Evolutionary conservation across 345 rosid genomes (phyloP).

Genomic region (Lepidium didymum): DNA sequence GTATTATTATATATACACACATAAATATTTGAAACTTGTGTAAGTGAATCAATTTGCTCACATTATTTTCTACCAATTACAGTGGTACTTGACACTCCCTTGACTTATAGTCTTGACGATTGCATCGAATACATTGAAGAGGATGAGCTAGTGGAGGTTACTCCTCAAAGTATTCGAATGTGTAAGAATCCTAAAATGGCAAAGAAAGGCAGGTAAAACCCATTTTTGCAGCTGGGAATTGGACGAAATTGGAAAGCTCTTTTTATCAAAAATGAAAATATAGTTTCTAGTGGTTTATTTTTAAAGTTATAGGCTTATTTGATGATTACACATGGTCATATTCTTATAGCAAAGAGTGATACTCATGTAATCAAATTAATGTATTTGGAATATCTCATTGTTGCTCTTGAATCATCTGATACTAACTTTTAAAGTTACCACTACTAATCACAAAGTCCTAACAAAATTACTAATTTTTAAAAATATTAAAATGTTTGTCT

Average conservation of each 20-base stretch:
- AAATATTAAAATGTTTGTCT: too few relatives aligned
- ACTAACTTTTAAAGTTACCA: not conserved
- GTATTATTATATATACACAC: conserved; percentile 30
- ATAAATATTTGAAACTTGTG: not conserved
- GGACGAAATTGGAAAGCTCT: not conserved
- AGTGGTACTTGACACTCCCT: conserved; percentile 88
- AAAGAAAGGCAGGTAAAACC: conserved; percentile 43
- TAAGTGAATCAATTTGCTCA: conserved; percentile 3
- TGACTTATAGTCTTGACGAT: conserved; percentile 89
- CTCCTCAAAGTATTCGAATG: conserved; percentile 75
- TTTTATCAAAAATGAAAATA: not conserved
- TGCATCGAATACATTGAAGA: conserved; percentile 96
- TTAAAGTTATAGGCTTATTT: conserved; percentile 9
- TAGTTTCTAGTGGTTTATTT: conserved; percentile 16
- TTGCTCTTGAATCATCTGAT: not conserved
- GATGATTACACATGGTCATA: conserved; percentile 9
- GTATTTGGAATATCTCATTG: conserved; percentile 1
- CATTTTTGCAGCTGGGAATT: conserved; percentile 21
- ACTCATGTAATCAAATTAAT: conserved; percentile 7
- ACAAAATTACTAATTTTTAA: too few relatives aligned
- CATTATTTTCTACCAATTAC: conserved; percentile 8
- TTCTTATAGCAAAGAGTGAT: conserved; percentile 14
- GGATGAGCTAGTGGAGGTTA: conserved; percentile 96
- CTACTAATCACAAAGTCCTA: too few relatives aligned
- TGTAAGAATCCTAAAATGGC: conserved; percentile 78